phyloP scores from a whole-genome alignment of 1,284 basidiomycete species.

The Thecaphora frezii region DNA sequence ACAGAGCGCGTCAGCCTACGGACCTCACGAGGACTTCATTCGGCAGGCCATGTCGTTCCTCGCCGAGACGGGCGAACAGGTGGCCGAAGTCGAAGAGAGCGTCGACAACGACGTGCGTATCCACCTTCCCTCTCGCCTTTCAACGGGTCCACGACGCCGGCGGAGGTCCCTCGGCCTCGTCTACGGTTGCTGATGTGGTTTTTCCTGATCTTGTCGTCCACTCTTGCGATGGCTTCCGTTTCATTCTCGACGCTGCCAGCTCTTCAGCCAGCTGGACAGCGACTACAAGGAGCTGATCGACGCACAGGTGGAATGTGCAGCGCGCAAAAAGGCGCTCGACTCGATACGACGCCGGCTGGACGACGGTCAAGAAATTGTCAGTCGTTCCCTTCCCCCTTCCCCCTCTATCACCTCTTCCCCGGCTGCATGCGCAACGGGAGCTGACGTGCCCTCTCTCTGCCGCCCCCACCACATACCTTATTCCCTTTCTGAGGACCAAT shows the following conservation, averaged over 20 bases:
- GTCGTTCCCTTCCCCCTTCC: slow-evolving; percentile 4
- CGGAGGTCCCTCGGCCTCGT: too few relatives aligned
- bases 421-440: too few relatives aligned
- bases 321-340: slow-evolving; percentile 21
- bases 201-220: too few relatives aligned
- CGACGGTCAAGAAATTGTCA: slow-evolving; percentile 12
- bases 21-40: slow-evolving; percentile 10
- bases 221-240: too few relatives aligned
- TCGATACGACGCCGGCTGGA: slow-evolving; percentile 25
- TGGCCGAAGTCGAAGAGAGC: slow-evolving; percentile 14
- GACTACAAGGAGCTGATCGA: slow-evolving; percentile 43
- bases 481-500: too few relatives aligned
- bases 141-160: too few relatives aligned
- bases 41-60: slow-evolving; percentile 21
- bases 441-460: too few relatives aligned
- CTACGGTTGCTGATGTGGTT: too few relatives aligned
- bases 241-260: slow-evolving; percentile 5
- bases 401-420: neutral
- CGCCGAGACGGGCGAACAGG: slow-evolving; percentile 26
- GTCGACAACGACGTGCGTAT: slow-evolving; percentile 1
- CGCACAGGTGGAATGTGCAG: slow-evolving; percentile 27
- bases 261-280: slow-evolving; percentile 22
- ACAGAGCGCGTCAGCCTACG: slow-evolving; percentile 16
- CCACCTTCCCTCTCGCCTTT: neutral
- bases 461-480: neutral